Conservation (phyloP, 1,284 basidiomycete genomes). For the Vanrija pseudolonga region DNA sequence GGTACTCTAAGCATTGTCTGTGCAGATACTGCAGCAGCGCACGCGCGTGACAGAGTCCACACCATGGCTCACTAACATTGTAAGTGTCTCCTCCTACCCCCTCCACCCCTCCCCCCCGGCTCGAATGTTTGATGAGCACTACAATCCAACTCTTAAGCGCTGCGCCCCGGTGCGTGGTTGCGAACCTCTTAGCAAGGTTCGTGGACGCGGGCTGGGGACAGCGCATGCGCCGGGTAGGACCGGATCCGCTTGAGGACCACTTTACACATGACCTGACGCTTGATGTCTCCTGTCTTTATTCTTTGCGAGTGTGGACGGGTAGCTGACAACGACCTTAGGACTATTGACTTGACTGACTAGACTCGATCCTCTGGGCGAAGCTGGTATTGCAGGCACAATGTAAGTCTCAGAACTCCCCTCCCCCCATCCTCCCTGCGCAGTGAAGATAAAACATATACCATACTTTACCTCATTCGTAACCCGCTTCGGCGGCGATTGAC, state of each 20-base stretch:
- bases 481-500: conserved; percentile 37
- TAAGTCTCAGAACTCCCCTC: not conserved
- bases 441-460: conserved; percentile 44
- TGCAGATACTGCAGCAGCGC: too few species aligned
- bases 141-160: conserved; percentile 44
- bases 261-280: conserved; percentile 46
- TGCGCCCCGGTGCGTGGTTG: conserved; percentile 2
- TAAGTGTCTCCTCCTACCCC: conserved; percentile 5
- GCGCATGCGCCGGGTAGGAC: conserved; percentile 36
- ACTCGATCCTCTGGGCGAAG: too few species aligned
- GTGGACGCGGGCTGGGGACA: conserved; percentile 3
- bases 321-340: conserved; percentile 11
- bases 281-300: not conserved
- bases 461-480: conserved; percentile 48
- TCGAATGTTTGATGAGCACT: conserved; percentile 32
- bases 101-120: conserved; percentile 2
- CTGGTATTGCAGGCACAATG: too few species aligned
- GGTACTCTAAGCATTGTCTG: too few species aligned
- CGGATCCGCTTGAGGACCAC: conserved; percentile 37
- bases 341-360: not conserved
- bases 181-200: conserved; percentile 36
- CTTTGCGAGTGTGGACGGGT: not conserved
- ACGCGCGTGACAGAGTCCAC: too few species aligned
- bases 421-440: conserved; percentile 17
- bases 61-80: not conserved